A percentile compares a stretch with the other conserved stretches of the same genome.
These are phyloP conservation scores for Plasmopara viticola DNA, from an alignment of 352 stramenopile genomes.

Conservation along the genomic window DNA sequence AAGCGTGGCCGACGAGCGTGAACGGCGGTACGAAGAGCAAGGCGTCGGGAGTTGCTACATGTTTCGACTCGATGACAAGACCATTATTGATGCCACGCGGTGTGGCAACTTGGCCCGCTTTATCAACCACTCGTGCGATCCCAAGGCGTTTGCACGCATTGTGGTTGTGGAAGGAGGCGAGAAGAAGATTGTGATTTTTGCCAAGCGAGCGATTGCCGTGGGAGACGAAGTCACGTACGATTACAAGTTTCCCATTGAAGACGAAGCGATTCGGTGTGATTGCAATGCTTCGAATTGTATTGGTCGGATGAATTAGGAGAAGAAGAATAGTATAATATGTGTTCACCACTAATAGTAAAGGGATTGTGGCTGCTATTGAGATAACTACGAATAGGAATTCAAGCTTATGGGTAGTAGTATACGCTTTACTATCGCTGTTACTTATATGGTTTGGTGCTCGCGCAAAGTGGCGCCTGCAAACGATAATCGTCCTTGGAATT, in stretches of 20 bases:
- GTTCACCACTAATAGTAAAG: too few species aligned
- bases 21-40: conserved; percentile 91
- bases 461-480: too few species aligned
- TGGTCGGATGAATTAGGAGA: conserved; percentile 89
- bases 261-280: conserved; percentile 90
- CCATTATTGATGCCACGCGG: conserved; percentile 92
- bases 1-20: conserved; percentile 88
- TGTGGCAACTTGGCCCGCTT: conserved; percentile 93
- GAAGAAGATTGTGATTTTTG: conserved; percentile 96
- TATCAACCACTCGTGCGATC: conserved; percentile 95
- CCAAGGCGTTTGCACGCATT: conserved; percentile 92
- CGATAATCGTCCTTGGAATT: too few species aligned
- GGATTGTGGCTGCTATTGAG: too few species aligned
- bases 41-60: conserved; percentile 96
- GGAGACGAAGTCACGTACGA: conserved; percentile 95
- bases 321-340: too few species aligned
- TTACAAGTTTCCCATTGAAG: conserved; percentile 97
- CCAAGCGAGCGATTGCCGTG: conserved; percentile 83
- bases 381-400: too few species aligned
- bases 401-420: too few species aligned
- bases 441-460: too few species aligned
- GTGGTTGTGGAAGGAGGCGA: conserved; percentile 78
- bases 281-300: conserved; percentile 92
- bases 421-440: too few species aligned
- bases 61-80: conserved; percentile 92